Conservation (phyloP, 345 rosid genomes). For the Hibiscus trionum region DNA sequence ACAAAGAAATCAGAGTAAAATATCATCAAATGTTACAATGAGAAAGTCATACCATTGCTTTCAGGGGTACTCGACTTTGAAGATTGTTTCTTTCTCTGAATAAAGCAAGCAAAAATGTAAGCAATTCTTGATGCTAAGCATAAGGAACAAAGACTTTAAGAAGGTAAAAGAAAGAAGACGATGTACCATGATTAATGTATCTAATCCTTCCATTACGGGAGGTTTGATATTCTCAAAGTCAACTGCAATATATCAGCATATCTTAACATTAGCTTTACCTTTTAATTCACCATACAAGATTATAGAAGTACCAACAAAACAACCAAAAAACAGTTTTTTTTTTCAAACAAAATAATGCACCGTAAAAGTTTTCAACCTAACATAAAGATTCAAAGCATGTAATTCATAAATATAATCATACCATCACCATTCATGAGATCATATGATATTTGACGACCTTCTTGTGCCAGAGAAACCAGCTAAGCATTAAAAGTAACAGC, state of each 20-base stretch:
- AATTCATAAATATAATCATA: constrained; percentile 16
- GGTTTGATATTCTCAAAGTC: constrained; percentile 52
- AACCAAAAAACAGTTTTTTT: neutral
- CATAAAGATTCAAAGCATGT: neutral
- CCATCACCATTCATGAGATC: constrained; percentile 51
- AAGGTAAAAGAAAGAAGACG: neutral
- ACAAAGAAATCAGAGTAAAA: neutral
- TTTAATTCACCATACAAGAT: neutral
- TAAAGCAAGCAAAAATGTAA: neutral
- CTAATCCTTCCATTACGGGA: constrained; percentile 76
- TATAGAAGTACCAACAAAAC: neutral
- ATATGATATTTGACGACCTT: constrained; percentile 51
- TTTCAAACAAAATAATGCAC: neutral
- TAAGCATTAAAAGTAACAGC: constrained; percentile 27
- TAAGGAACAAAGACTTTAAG: constrained; percentile 17
- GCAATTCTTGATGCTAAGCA: neutral
- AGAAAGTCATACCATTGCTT: constrained; percentile 46
- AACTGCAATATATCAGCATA: constrained; percentile 29
- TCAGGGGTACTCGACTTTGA: constrained; percentile 41
- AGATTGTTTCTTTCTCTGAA: constrained; percentile 41
- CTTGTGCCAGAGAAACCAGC: constrained; percentile 68
- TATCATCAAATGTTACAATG: neutral
- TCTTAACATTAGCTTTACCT: neutral
- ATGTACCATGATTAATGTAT: constrained; percentile 46
- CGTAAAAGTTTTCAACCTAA: neutral